A percentile compares a stretch with the other conserved stretches of the same genome.
Conservation (phyloP, 192 early-diverging fungal species). For the Lobosporangium transversale region DNA sequence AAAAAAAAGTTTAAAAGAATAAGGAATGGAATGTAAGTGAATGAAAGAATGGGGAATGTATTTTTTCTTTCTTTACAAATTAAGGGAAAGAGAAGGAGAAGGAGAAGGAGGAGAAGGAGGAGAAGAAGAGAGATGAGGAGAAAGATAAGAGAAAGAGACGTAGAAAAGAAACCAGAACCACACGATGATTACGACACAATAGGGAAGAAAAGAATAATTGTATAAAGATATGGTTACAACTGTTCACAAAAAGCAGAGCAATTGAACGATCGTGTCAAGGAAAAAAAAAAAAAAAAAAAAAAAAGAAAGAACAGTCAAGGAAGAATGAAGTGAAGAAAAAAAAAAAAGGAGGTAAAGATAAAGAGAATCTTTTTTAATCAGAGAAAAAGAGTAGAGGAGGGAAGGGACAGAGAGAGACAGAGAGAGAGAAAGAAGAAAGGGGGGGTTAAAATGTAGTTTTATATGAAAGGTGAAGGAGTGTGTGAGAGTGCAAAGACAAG, state of each 20-base stretch:
- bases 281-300: not conserved
- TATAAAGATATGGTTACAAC: not conserved
- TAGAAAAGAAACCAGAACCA: no score
- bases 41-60: no score
- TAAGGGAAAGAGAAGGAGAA: not conserved
- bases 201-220: not conserved
- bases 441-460: no score
- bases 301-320: not conserved
- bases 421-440: no score
- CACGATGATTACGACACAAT: no score
- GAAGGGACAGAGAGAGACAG: no score
- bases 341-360: not conserved
- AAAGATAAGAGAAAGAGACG: not conserved
- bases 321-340: not conserved
- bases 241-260: not conserved
- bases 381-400: not conserved
- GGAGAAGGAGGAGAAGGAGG: not conserved
- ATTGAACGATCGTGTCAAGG: not conserved
- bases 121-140: slow-evolving; percentile 2
- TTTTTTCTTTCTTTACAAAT: not conserved
- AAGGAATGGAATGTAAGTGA: no score
- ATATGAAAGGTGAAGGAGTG: no score
- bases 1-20: no score
- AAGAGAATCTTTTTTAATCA: not conserved
- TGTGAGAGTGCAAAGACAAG: no score